Conservation (phyloP, 208 protist species). For the Acanthamoeba royreba region DNA sequence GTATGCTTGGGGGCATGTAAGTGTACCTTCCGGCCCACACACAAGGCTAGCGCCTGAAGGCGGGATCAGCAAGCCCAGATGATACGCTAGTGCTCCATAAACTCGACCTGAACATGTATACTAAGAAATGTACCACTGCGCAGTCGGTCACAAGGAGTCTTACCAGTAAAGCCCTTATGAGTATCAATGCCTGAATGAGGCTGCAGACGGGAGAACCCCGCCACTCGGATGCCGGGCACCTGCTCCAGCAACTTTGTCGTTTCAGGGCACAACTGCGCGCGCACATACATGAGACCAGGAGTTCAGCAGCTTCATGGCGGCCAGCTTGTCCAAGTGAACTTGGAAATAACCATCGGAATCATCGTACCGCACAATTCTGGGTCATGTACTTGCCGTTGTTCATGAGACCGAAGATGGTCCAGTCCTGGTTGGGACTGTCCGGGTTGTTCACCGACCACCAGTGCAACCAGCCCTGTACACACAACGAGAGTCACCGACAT, state of each 20-base stretch:
- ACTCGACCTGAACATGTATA: not conserved
- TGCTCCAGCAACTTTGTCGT: slow-evolving; percentile 24
- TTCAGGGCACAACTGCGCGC: not conserved
- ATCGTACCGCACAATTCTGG: not conserved
- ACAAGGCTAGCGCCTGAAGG: not conserved
- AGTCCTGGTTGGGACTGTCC: slow-evolving; percentile 19
- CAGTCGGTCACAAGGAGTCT: not conserved
- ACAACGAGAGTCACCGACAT: too few species aligned
- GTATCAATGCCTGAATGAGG: slow-evolving; percentile 46
- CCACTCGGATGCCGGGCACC: slow-evolving; percentile 25
- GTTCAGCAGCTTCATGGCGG: not conserved
- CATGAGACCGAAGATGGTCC: slow-evolving; percentile 51
- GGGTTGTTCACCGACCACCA: slow-evolving; percentile 49
- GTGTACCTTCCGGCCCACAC: slow-evolving; percentile 20
- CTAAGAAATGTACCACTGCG: not conserved
- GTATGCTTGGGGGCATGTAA: not conserved
- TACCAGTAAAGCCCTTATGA: slow-evolving; percentile 32
- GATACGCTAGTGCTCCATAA: slow-evolving; percentile 34
- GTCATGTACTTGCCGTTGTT: slow-evolving; percentile 46
- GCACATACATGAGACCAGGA: not conserved
- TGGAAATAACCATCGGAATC: not conserved
- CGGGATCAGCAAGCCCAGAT: slow-evolving; percentile 41
- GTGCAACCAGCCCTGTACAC: slow-evolving; percentile 29
- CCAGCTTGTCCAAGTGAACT: not conserved
- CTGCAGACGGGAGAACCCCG: slow-evolving; percentile 33